Conservation (phyloP, 2,329 filamentous ascomycete genomes). For the Phyllosticta paracitricarpa region DNA sequence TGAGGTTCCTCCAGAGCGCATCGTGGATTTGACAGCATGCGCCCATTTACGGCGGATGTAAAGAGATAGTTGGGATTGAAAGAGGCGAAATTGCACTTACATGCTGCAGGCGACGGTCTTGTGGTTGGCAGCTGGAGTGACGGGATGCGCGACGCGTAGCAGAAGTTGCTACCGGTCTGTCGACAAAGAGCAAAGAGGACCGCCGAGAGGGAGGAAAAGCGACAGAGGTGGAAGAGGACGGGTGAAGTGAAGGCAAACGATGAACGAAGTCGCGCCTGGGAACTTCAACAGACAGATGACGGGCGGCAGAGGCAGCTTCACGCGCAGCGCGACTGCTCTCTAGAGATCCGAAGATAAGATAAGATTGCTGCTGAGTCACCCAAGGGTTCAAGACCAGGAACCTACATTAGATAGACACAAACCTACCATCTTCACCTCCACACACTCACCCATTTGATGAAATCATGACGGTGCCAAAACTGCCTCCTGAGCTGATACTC, state of each 20-base stretch:
- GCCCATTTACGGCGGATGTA: neutral
- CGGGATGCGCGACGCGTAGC: neutral
- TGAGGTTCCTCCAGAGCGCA: neutral
- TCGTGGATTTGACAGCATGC: neutral
- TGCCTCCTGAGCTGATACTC: slow-evolving; percentile 22
- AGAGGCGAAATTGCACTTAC: neutral
- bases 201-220: neutral
- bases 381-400: too few species aligned
- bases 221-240: neutral
- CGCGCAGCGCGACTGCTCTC: neutral
- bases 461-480: neutral
- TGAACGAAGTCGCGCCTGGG: neutral
- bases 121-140: neutral
- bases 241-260: neutral
- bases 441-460: neutral
- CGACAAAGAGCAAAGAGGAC: neutral
- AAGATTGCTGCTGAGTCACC: neutral
- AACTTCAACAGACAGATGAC: neutral
- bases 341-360: neutral
- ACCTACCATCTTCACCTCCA: neutral
- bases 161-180: neutral
- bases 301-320: neutral
- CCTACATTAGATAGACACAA: too few species aligned
- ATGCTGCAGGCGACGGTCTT: neutral
- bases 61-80: neutral